phyloP scores from a whole-genome alignment of 495 filamentous ascomycete genomes.

The Parmelia sp. region DNA sequence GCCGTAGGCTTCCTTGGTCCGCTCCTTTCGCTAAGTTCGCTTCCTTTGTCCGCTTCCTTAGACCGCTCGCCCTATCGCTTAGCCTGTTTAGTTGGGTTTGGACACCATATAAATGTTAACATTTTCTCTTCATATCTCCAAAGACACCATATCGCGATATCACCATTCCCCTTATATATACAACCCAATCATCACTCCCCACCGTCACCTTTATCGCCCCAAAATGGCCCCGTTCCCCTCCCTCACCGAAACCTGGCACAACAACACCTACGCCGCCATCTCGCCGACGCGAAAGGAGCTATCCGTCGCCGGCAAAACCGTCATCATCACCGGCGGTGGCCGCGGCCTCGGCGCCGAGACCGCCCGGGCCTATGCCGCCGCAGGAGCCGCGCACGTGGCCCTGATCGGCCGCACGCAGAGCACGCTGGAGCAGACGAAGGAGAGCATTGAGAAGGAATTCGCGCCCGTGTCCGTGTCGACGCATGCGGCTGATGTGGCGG shows the following conservation, averaged over 20 bases:
- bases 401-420: slow-evolving; percentile 33
- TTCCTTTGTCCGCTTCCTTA: too few species aligned
- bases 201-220: background rate
- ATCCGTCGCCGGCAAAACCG: slow-evolving; percentile 38
- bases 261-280: slow-evolving; percentile 39
- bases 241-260: slow-evolving; percentile 23
- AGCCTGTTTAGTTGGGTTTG: too few species aligned
- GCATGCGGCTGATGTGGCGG: slow-evolving; percentile 24
- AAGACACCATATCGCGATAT: background rate
- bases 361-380: slow-evolving; percentile 37
- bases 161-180: too few species aligned
- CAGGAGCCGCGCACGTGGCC: slow-evolving; percentile 37
- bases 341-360: slow-evolving; percentile 42
- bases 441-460: slow-evolving; percentile 17
- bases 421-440: slow-evolving; percentile 17
- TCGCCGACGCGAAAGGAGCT: slow-evolving; percentile 37
- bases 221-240: background rate
- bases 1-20: too few species aligned
- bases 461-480: slow-evolving; percentile 21
- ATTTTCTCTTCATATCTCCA: background rate
- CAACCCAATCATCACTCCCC: too few species aligned
- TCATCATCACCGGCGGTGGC: slow-evolving; percentile 43
- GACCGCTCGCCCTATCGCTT: too few species aligned
- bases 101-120: too few species aligned
- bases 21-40: too few species aligned